Evolutionary conservation across 768 basidiomycete species (phyloP).

Genomic region (Sarcodon aspratus): DNA sequence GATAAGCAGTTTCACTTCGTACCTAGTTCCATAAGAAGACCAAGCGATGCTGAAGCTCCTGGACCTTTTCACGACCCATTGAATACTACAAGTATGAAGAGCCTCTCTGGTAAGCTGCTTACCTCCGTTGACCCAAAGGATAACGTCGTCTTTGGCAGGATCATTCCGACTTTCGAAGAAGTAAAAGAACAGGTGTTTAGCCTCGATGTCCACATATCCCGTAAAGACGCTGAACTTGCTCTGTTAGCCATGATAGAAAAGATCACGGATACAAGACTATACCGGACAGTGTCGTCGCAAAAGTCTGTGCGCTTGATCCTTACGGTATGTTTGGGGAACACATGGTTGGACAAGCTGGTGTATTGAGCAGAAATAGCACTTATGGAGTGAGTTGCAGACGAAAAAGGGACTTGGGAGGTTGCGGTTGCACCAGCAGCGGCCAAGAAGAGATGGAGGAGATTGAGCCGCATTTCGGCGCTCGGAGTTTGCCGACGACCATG

Average conservation of each 20-base stretch:
- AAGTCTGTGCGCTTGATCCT: conserved; percentile 30
- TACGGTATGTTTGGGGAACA: conserved; percentile 30
- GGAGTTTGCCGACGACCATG: no score
- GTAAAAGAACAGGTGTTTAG: conserved; percentile 35
- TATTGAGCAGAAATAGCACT: conserved; percentile 17
- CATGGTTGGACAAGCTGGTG: conserved; percentile 28
- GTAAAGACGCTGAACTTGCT: conserved; percentile 35
- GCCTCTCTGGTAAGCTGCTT: neutral
- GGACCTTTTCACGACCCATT: conserved; percentile 1
- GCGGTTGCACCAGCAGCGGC: no score
- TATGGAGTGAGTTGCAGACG: no score
- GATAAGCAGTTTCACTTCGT: conserved; percentile 30
- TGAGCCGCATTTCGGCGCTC: no score
- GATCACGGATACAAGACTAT: neutral
- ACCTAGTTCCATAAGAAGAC: conserved; percentile 40
- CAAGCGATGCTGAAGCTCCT: conserved; percentile 16
- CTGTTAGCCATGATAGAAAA: neutral
- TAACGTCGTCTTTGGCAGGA: conserved; percentile 19
- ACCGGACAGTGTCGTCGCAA: conserved; percentile 29
- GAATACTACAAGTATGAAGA: no score
- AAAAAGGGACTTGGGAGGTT: no score
- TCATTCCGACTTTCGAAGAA: conserved; percentile 35
- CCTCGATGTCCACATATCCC: conserved; percentile 57
- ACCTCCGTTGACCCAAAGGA: conserved; percentile 26
- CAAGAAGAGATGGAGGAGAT: no score